Base-by-base conservation (phyloP, 139 green algal genomes). In the Closterium sp. region DNA sequence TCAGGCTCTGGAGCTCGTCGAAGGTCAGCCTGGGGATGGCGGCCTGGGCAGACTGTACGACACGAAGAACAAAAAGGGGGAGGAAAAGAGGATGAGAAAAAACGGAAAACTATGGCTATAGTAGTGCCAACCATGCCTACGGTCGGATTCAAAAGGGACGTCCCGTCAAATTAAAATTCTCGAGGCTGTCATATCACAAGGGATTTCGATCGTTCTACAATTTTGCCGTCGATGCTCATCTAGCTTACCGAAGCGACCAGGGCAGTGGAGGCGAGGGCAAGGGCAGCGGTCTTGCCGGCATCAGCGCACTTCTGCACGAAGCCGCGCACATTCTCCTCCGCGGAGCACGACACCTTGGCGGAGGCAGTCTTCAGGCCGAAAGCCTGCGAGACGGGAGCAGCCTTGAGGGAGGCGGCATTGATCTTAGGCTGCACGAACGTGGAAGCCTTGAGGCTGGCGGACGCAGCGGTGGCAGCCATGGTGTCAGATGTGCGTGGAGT, bases 1-100 rank as follows among this genome's bases (percentile, higher is more conserved):
- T 99, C 94, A 99, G 96, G 90, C 96, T 96, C 94, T 99, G 97
- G 31, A 99, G 95, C 96, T 99, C 95, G 90, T 99, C 98, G 94
- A 97, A 99, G 94, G 97, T 99, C 62, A 99, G 45, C 28, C 91
- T 38, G 86, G 91, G 31, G 10, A 6, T 30, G 4, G 31, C 88
- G 30, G 88, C 62, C 27, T 88, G 30, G 28, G 86, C 86, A 45
- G 28, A 10, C 86, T 88, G 86, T 9, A 88, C 4, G 19, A 88
- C n/a, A n/a, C n/a, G n/a, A n/a, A n/a, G n/a, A n/a, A n/a, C n/a
- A n/a, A n/a, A n/a, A n/a, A n/a, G n/a, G n/a, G n/a, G n/a, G n/a
- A n/a, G n/a, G n/a, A n/a, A n/a, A n/a, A n/a, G n/a, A n/a, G n/a
- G n/a, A n/a, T n/a, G n/a, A n/a, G n/a, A n/a, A n/a, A n/a, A n/a